Evolutionary conservation across 352 stramenopile species (phyloP), one percentile per base, ranked within the genome.

Genomic region (Phytophthora foliorum): DNA sequence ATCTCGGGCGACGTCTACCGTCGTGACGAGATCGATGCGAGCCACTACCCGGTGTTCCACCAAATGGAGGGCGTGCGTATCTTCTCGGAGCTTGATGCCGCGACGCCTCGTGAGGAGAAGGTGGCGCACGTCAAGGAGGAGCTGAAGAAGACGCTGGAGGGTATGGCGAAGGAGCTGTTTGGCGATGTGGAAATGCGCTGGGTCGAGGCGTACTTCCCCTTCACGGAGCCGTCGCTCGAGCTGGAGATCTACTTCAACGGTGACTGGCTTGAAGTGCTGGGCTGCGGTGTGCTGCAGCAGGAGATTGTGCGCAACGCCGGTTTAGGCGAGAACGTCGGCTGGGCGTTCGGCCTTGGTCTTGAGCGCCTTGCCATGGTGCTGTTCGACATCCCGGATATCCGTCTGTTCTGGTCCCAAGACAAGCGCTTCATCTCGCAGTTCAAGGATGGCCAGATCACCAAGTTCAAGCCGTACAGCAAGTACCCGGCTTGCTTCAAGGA

Each of bases 11-110:
- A 99, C 78, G 95, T 99, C 13, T 99, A 99, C 81, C 94, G 98
- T 52, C 88, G 98, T 14, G 98, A 99, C 80, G 97, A 99, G 80
- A 99, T 99, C 72, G 98, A 99, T 72, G 80, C 89, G 13, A 99
- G 88, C 45, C 98, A 99, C 82, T 99, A 99, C 88, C 98, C 98
- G 0, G 95, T 99, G 11, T 99, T 99, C 85, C 98, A 99, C 78
- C 95, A 98, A 69, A 99, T 99, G 94, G 98, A 99, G 72, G 98
- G 97, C 50, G 97, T 99, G 2, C 94, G 97, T 34, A 90, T 99
- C 39, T 99, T 99, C 75, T 79, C 81, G 16, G 86, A 98, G 73
- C 71, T 93, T 22, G 77, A 89, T 19, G 59, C 63, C 0, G 48
- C 75, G 13, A 90, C 78, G 19, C 72, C 81, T 14, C 87, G 83